A percentile compares a stretch with the other conserved stretches of the same genome.
Conservation (phyloP, 139 green algal species). For the Desmodesmus armatus region DNA sequence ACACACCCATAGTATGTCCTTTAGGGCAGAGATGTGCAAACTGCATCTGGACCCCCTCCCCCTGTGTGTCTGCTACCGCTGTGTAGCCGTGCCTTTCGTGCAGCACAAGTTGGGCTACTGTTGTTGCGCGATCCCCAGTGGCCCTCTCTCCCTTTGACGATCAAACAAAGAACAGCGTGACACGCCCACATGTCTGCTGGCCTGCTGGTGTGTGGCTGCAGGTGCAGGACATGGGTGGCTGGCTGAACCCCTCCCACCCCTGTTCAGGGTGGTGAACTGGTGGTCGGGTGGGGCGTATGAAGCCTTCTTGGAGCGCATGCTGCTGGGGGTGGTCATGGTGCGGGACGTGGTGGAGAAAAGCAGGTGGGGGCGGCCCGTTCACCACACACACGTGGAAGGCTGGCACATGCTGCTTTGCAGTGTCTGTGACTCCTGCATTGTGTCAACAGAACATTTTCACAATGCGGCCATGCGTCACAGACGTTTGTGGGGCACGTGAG, state of each 20-base stretch:
- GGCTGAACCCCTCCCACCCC: constrained; percentile 31
- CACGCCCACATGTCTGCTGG: neutral
- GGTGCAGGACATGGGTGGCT: constrained; percentile 48
- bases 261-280: constrained; percentile 35
- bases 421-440: neutral
- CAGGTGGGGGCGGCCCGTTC: constrained; percentile 11
- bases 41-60: no score
- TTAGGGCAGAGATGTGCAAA: no score
- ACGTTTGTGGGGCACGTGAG: no score
- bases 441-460: no score
- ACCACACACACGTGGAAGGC: neutral
- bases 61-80: no score
- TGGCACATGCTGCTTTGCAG: neutral
- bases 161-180: no score
- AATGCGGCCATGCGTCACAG: no score
- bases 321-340: constrained; percentile 54
- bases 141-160: no score
- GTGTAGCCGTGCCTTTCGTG: no score
- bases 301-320: constrained; percentile 60
- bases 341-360: constrained; percentile 57
- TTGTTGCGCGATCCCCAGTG: no score
- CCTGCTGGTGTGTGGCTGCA: neutral
- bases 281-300: constrained; percentile 32
- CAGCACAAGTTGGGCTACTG: no score
- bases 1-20: no score